Evolutionary conservation across 495 filamentous ascomycete species (phyloP).

Genomic region (Bathelium albidoporum): DNA sequence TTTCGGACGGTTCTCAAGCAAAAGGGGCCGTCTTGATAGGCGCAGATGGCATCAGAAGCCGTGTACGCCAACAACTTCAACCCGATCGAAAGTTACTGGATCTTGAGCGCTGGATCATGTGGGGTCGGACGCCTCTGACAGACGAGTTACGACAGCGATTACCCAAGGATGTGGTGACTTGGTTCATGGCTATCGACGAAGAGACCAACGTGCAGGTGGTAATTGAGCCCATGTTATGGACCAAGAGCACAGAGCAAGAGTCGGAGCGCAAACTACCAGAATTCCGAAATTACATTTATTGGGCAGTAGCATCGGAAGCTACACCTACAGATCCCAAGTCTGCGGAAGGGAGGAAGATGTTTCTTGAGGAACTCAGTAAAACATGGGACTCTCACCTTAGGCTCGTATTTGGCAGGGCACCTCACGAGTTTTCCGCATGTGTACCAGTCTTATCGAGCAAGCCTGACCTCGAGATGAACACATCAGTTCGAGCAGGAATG

Average conservation of each 20-base stretch:
- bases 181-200: not conserved
- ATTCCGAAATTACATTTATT: not conserved
- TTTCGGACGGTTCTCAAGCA: conserved; percentile 31
- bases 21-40: conserved; percentile 36
- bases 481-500: conserved; percentile 10
- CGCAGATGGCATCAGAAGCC: conserved; percentile 37
- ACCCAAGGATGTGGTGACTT: not conserved
- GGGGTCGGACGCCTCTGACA: not conserved
- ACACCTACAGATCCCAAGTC: not conserved
- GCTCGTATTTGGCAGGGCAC: conserved; percentile 23
- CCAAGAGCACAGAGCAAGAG: not conserved
- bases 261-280: not conserved
- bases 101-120: conserved; percentile 31
- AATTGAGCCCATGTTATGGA: not conserved
- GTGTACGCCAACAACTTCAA: conserved; percentile 34
- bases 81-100: conserved; percentile 35
- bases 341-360: not conserved
- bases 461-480: not conserved
- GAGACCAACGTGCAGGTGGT: not conserved
- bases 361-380: conserved; percentile 14
- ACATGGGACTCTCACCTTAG: conserved; percentile 29
- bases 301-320: not conserved
- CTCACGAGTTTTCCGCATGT: conserved; percentile 15
- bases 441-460: conserved; percentile 13
- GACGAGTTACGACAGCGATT: not conserved